Conservation (phyloP, 129 eudicot genomes). For the Chrysanthemum seticuspe region DNA sequence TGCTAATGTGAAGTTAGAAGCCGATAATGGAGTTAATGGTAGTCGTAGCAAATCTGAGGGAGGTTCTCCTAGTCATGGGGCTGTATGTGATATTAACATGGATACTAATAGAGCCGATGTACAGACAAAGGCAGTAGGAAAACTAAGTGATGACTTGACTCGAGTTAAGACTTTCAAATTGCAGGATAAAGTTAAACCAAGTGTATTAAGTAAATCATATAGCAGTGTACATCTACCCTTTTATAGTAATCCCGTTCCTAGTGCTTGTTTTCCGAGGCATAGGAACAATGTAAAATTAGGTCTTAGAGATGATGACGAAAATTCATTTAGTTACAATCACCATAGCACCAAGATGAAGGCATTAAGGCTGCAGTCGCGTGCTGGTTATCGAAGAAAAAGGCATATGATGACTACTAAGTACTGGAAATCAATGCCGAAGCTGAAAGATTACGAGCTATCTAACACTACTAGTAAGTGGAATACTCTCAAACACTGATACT, state of each 20-base stretch:
- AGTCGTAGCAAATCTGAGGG: conserved; percentile 27
- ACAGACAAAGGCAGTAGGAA: conserved; percentile 36
- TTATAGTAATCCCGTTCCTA: conserved; percentile 54
- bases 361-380: conserved; percentile 58
- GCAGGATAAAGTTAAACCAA: conserved; percentile 35
- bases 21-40: conserved; percentile 22
- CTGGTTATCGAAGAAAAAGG: conserved; percentile 64
- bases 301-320: conserved; percentile 92
- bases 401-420: conserved; percentile 62
- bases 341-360: conserved; percentile 59
- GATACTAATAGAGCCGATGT: conserved; percentile 32
- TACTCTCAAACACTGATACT: conserved; percentile 6
- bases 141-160: conserved; percentile 42
- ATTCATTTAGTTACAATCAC: conserved; percentile 54
- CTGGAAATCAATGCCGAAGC: conserved; percentile 77
- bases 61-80: conserved; percentile 33
- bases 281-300: conserved; percentile 69
- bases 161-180: conserved; percentile 39
- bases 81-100: conserved; percentile 34
- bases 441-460: conserved; percentile 56
- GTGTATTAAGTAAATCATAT: conserved; percentile 47
- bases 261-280: conserved; percentile 56
- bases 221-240: conserved; percentile 67
- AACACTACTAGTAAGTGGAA: conserved; percentile 55
- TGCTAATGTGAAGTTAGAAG: conserved; percentile 40